Percentiles rank a stretch among this genome's conserved stretches.
Evolutionary conservation across 139 green algal genomes (phyloP).

Genomic region (Haematococcus lacustris): DNA sequence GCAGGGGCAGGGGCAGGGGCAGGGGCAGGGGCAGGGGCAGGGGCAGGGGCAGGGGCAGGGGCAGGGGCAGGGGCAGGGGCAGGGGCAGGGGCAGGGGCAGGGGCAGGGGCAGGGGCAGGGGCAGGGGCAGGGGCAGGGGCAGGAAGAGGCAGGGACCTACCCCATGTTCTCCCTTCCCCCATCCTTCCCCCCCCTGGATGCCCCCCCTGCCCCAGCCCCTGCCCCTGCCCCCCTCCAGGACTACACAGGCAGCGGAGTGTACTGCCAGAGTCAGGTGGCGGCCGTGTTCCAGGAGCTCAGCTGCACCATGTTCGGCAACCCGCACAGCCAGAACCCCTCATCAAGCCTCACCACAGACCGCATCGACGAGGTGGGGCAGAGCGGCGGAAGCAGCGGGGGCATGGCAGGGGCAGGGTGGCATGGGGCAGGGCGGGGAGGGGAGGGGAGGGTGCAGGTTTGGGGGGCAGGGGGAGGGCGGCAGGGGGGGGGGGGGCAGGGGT

Average conservation of each 20-base stretch:
- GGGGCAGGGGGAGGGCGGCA: too few species aligned
- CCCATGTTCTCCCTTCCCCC: not conserved
- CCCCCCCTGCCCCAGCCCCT: not conserved
- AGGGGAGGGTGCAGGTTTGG: too few species aligned
- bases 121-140: not conserved
- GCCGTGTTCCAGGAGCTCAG: conserved; percentile 50
- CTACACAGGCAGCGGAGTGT: conserved; percentile 31
- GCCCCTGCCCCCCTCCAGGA: not conserved
- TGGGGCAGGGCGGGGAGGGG: too few species aligned
- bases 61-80: too few species aligned
- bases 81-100: not conserved
- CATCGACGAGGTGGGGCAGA: conserved; percentile 11
- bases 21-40: too few species aligned
- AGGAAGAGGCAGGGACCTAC: not conserved
- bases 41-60: too few species aligned
- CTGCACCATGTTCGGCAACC: conserved; percentile 66
- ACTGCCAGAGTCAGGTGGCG: conserved; percentile 46
- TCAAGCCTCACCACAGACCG: conserved; percentile 33
- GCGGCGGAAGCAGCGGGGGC: too few species aligned
- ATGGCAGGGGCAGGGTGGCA: too few species aligned
- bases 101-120: not conserved
- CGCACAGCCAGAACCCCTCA: conserved; percentile 59
- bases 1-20: not conserved
- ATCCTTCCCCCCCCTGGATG: not conserved
- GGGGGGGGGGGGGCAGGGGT: too few species aligned